phyloP scores from a whole-genome alignment of 331 rosid genomes.

The Quercus phellos region DNA sequence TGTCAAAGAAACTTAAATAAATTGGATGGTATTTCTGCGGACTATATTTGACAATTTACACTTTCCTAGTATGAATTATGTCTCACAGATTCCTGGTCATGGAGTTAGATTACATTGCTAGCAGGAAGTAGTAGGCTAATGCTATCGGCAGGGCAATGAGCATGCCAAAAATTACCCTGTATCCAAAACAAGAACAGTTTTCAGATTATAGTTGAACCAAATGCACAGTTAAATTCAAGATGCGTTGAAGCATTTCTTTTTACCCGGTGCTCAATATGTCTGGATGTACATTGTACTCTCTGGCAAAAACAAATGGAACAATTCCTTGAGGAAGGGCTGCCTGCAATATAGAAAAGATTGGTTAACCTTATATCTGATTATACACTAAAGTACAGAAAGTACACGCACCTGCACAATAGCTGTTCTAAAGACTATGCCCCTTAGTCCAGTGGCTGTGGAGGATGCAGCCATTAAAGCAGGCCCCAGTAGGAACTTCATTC shows the following conservation, averaged over 20 bases:
- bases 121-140: constrained; percentile 63
- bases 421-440: constrained; percentile 47
- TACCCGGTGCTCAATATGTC: constrained; percentile 84
- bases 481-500: constrained; percentile 62
- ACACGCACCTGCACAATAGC: constrained; percentile 75
- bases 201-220: constrained; percentile 11
- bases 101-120: constrained; percentile 39
- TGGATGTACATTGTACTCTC: constrained; percentile 80
- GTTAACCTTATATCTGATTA: background rate
- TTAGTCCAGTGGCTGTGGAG: constrained; percentile 59
- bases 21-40: constrained; percentile 2
- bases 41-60: constrained; percentile 7
- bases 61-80: constrained; percentile 11
- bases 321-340: constrained; percentile 97
- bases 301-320: constrained; percentile 93
- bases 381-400: background rate
- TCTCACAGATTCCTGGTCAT: constrained; percentile 6
- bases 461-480: constrained; percentile 81
- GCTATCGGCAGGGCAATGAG: constrained; percentile 82
- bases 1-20: constrained; percentile 15
- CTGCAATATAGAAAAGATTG: constrained; percentile 32
- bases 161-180: constrained; percentile 88
- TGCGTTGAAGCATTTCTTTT: constrained; percentile 16
- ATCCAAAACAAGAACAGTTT: constrained; percentile 30
- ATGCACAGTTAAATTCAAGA: background rate